These are phyloP conservation scores for Chrysanthemum lavandulifolium DNA, from an alignment of 129 eudicot species.

Conservation along the genomic window DNA sequence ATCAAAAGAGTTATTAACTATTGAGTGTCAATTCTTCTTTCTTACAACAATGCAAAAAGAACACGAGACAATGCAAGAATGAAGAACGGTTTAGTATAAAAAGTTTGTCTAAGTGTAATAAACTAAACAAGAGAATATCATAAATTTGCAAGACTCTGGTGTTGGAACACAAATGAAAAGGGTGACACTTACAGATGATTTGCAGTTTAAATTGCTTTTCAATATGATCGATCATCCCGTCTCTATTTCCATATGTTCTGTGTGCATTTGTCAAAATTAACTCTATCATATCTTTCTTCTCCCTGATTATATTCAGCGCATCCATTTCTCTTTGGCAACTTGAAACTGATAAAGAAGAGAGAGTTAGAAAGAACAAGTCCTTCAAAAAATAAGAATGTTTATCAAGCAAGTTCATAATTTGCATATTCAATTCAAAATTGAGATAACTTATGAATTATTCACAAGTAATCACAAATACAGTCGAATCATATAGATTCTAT, in stretches of 20 bases:
- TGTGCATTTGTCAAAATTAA: slow-evolving; percentile 32
- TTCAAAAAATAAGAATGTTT: background rate
- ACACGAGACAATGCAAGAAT: slow-evolving; percentile 5
- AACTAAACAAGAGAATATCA: too few relatives aligned
- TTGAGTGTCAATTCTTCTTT: background rate
- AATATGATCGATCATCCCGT: slow-evolving; percentile 32
- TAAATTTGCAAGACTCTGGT: slow-evolving; percentile 9
- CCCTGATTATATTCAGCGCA: slow-evolving; percentile 29
- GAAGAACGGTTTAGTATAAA: background rate
- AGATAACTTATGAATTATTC: background rate
- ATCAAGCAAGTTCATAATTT: slow-evolving; percentile 7
- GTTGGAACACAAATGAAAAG: background rate
- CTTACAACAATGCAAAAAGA: slow-evolving; percentile 8
- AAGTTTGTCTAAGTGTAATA: background rate
- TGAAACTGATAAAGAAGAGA: slow-evolving; percentile 24
- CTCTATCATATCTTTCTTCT: slow-evolving; percentile 30
- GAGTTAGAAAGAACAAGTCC: background rate
- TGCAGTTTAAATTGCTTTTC: slow-evolving; percentile 29
- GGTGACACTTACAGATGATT: slow-evolving; percentile 32
- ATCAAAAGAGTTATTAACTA: slow-evolving; percentile 5
- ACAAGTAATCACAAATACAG: slow-evolving; percentile 1
- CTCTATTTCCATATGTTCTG: slow-evolving; percentile 33
- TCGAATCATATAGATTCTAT: slow-evolving; percentile 7
- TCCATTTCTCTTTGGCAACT: slow-evolving; percentile 31
- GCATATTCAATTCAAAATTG: background rate